Conservation (phyloP, 352 stramenopile genomes). For the Phytophthora colocasiae region DNA sequence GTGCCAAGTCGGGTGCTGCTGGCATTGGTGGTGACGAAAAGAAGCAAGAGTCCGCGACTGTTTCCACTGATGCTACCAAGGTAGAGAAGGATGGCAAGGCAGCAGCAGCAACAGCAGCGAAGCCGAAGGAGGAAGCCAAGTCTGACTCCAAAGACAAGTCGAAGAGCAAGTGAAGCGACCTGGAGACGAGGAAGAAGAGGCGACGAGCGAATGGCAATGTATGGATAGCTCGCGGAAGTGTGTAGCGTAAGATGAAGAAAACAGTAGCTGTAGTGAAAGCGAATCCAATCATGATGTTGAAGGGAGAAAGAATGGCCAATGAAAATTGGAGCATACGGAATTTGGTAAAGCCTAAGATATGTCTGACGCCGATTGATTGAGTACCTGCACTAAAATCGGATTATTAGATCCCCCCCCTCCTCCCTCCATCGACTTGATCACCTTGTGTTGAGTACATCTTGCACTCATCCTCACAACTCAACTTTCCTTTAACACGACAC, state of each 20-base stretch:
- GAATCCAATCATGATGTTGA: too few relatives aligned
- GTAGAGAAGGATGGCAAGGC: background rate
- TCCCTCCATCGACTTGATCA: too few relatives aligned
- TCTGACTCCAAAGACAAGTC: background rate
- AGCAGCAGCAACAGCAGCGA: background rate
- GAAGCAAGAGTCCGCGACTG: constrained; percentile 4
- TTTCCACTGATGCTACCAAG: background rate
- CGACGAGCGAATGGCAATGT: background rate
- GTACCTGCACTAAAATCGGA: too few relatives aligned
- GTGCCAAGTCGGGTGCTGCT: background rate
- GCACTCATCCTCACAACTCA: too few relatives aligned
- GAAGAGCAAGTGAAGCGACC: constrained; percentile 1
- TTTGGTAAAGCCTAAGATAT: too few relatives aligned
- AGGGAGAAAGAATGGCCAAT: too few relatives aligned
- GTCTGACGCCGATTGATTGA: too few relatives aligned
- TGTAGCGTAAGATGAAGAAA: constrained; percentile 2
- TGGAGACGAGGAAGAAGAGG: background rate
- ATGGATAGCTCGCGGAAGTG: background rate
- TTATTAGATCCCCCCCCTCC: too few relatives aligned
- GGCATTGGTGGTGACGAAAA: background rate
- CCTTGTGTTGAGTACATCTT: too few relatives aligned
- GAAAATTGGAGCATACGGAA: too few relatives aligned
- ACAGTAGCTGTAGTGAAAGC: too few relatives aligned
- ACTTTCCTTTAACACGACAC: too few relatives aligned
- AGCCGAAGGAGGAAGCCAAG: constrained; percentile 1